These are phyloP conservation scores for Teunomyces pallodes DNA, from an alignment of 805 yeast genomes.

Conservation along the genomic window DNA sequence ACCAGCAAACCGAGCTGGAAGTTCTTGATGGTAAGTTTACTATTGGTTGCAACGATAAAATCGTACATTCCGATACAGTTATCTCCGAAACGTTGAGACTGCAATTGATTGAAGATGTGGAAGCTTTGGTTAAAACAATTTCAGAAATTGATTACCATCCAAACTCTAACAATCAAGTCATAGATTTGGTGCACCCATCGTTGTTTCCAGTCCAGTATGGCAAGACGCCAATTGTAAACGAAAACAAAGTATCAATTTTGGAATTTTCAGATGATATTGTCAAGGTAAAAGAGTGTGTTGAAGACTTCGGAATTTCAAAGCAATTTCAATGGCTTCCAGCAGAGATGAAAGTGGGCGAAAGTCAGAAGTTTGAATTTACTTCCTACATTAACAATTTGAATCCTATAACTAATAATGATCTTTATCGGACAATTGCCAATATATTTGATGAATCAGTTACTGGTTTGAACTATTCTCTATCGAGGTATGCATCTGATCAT, in stretches of 20 bases:
- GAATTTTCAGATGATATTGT: neutral
- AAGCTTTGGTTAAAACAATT: slow-evolving; percentile 3
- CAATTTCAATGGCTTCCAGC: slow-evolving; percentile 17
- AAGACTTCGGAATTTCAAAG: slow-evolving; percentile 9
- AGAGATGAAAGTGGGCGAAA: slow-evolving; percentile 4
- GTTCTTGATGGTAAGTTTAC: slow-evolving; percentile 5
- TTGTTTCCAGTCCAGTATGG: slow-evolving; percentile 18
- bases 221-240: slow-evolving; percentile 5
- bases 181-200: slow-evolving; percentile 21
- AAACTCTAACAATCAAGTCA: slow-evolving; percentile 10
- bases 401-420: slow-evolving; percentile 21
- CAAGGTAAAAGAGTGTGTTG: slow-evolving; percentile 4
- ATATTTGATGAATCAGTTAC: slow-evolving; percentile 31
- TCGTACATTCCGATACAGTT: slow-evolving; percentile 7
- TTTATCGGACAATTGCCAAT: slow-evolving; percentile 29
- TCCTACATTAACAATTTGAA: slow-evolving; percentile 44
- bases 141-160: slow-evolving; percentile 13
- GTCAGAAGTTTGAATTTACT: slow-evolving; percentile 14
- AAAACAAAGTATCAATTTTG: neutral
- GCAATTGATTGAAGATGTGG: neutral
- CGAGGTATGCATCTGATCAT: slow-evolving; percentile 19
- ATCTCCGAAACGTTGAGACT: neutral
- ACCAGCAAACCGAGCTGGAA: slow-evolving; percentile 7
- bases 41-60: slow-evolving; percentile 6
- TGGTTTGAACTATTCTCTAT: slow-evolving; percentile 27